Conservation (phyloP, 2,329 filamentous ascomycete genomes). For the Sporothrix phasma region DNA sequence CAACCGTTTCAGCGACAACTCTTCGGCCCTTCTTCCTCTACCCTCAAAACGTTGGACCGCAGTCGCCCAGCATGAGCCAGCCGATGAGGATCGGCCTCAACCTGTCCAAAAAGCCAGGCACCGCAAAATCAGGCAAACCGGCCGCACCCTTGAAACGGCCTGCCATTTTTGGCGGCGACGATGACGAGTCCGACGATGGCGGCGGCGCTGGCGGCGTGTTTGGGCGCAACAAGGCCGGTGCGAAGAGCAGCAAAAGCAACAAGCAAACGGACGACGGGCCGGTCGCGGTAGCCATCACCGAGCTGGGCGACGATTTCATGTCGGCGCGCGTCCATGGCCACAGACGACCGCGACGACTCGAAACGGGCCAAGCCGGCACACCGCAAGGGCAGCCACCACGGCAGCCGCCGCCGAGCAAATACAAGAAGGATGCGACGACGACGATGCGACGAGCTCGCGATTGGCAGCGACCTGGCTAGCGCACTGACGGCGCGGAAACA, state of each 20-base stretch:
- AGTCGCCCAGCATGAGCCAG: conserved; percentile 5
- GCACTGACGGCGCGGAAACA: conserved; percentile 53
- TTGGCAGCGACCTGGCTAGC: conserved; percentile 58
- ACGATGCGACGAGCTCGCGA: conserved; percentile 35
- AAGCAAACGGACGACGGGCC: conserved; percentile 24
- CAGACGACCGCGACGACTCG: background rate
- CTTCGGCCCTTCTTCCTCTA: background rate
- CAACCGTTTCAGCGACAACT: background rate
- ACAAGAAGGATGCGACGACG: conserved; percentile 25
- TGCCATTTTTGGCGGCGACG: conserved; percentile 49
- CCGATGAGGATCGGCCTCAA: conserved; percentile 22
- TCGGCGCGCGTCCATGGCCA: conserved; percentile 20
- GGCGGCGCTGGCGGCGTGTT: conserved; percentile 8
- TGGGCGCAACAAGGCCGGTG: conserved; percentile 3
- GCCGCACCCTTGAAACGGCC: conserved; percentile 44
- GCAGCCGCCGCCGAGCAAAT: conserved; percentile 35
- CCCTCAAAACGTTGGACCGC: too few relatives aligned
- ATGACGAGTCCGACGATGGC: conserved; percentile 35
- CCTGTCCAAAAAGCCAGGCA: conserved; percentile 30
- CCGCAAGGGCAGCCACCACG: conserved; percentile 20
- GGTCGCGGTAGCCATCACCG: conserved; percentile 48
- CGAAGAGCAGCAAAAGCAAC: background rate
- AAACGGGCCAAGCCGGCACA: conserved; percentile 1
- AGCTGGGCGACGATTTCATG: conserved; percentile 42
- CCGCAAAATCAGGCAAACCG: conserved; percentile 45